Conservation (phyloP, 352 stramenopile species). For the Plasmopara muralis region DNA sequence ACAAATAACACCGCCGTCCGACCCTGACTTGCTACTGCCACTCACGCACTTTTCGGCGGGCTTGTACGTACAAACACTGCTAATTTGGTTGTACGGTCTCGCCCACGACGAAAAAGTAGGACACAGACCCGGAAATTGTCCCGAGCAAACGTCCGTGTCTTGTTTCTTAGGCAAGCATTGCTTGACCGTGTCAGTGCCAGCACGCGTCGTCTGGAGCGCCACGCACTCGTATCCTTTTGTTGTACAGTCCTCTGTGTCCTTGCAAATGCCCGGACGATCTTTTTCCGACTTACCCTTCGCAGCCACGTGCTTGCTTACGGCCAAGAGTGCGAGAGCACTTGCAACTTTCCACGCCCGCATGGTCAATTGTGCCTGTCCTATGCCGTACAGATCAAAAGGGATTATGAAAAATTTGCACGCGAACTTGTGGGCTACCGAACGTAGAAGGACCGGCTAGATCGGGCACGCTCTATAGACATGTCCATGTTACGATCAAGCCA, state of each 20-base stretch:
- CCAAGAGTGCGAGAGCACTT: slow-evolving; percentile 26
- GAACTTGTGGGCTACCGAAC: slow-evolving; percentile 17
- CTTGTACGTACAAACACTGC: slow-evolving; percentile 72
- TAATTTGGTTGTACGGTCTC: slow-evolving; percentile 65
- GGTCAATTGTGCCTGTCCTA: slow-evolving; percentile 9
- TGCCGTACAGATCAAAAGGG: slow-evolving; percentile 21
- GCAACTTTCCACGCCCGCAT: slow-evolving; percentile 41
- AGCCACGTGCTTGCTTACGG: slow-evolving; percentile 27
- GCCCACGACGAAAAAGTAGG: slow-evolving; percentile 64
- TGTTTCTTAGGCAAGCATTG: slow-evolving; percentile 63
- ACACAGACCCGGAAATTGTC: slow-evolving; percentile 55
- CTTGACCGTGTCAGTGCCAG: slow-evolving; percentile 53
- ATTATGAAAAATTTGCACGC: slow-evolving; percentile 14
- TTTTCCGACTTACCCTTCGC: slow-evolving; percentile 19
- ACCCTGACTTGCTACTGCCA: slow-evolving; percentile 39
- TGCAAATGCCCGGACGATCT: slow-evolving; percentile 42
- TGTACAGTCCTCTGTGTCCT: slow-evolving; percentile 50
- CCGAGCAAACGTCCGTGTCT: slow-evolving; percentile 54
- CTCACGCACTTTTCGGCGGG: slow-evolving; percentile 56
- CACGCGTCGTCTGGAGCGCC: slow-evolving; percentile 58
- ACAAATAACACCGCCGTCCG: slow-evolving; percentile 38
- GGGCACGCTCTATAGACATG: slow-evolving; percentile 12
- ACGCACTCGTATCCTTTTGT: slow-evolving; percentile 56
- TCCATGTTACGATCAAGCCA: slow-evolving; percentile 14
- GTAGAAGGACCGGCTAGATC: slow-evolving; percentile 16